Evolutionary conservation across 2,329 filamentous ascomycete genomes (phyloP), one percentile per base, ranked within the genome.

Genomic region (Arachnomyces sp.): DNA sequence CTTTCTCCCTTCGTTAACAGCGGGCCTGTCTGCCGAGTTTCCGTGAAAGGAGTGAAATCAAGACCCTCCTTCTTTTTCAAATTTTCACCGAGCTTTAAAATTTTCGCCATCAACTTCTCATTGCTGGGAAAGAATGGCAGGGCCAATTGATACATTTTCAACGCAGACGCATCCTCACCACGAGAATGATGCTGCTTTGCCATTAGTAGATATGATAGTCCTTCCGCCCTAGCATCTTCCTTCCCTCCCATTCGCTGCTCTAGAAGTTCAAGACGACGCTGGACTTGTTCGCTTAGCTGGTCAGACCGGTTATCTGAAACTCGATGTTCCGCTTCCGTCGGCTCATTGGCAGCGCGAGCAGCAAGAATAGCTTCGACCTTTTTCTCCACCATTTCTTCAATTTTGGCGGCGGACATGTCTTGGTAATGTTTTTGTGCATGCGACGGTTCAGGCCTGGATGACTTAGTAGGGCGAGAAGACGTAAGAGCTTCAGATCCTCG

Each of bases 361-460:
- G 89, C 87, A 1, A 96, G 71, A 28, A 92, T 88, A 65, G 95
- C 88, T 44, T 84, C 82, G 1, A 96, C 86, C 55, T 94, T 94
- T 52, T 84, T 86, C 62, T 95, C 86, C 1, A 96, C 87, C 66
- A 95, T 80, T 30, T 88, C 86, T 59, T 95, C 89, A 44, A 96
- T 93, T 38, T 81, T 82, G 9, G 80, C 82, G 13, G 80, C 76
- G 0, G 81, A 83, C 25, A 41, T 15, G 65, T 76, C 50, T 72
- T 60, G 68, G 74, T 48, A 62, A 53, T 46, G 47, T 53, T 49
- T 49, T 64, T 46, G 46, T 16, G 54, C 48, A 31, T 68, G 46
- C 15, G 50, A 30, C 54, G 53, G 40, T 16, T 33, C 43, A 33
- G 38, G 49, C 2, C 70, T 63, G 2, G 66, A 57, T 4, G 73